phyloP scores from a whole-genome alignment of 2,329 filamentous ascomycete genomes.

The Cylindrodendrum hubeiense region DNA sequence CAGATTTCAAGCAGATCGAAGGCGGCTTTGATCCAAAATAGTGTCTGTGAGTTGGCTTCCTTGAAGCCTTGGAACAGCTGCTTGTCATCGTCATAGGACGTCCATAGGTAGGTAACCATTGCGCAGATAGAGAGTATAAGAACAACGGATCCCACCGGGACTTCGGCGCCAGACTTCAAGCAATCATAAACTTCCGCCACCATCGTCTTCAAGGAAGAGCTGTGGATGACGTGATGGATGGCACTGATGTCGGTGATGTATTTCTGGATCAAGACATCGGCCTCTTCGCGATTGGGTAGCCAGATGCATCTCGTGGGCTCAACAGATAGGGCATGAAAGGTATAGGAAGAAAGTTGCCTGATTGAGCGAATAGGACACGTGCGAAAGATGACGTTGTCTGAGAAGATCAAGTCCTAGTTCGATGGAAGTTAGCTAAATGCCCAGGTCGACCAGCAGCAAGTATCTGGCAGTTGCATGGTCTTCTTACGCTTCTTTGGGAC shows the following conservation, averaged over 20 bases:
- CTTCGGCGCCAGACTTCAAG: constrained; percentile 39
- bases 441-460: no score
- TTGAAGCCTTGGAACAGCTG: constrained; percentile 41
- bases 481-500: constrained; percentile 44
- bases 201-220: constrained; percentile 42
- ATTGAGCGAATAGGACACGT: constrained; percentile 49
- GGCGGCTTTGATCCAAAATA: constrained; percentile 50
- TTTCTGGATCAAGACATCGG: constrained; percentile 44
- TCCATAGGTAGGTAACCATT: constrained; percentile 48
- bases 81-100: constrained; percentile 42
- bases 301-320: constrained; percentile 49
- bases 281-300: constrained; percentile 50
- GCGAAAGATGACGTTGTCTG: constrained; percentile 49
- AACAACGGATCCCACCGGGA: constrained; percentile 44
- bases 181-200: constrained; percentile 47
- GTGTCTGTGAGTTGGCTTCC: constrained; percentile 46
- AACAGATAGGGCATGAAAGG: constrained; percentile 42
- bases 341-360: constrained; percentile 43
- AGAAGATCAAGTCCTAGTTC: constrained; percentile 43
- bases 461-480: no score
- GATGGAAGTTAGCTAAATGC: not conserved
- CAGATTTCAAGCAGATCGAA: constrained; percentile 52
- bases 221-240: constrained; percentile 49
- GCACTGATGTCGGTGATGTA: constrained; percentile 47
- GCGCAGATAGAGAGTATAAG: constrained; percentile 48